Evolutionary conservation across 139 green algal genomes (phyloP), one percentile per base, ranked within the genome.

Genomic region (Microglena sp.): DNA sequence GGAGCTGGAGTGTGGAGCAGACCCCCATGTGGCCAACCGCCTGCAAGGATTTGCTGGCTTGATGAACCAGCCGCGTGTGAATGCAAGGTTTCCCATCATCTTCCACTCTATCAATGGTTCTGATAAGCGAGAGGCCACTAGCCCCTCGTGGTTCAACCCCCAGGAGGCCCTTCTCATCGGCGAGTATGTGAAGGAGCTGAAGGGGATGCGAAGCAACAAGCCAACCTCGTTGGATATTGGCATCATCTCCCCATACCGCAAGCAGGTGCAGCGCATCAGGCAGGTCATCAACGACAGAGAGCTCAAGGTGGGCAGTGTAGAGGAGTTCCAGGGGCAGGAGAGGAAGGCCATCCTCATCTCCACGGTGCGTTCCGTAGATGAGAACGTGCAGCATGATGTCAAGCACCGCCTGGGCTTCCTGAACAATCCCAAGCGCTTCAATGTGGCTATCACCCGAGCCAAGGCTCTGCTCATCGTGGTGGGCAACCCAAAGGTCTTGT

Each of bases 401-500:
- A n/a, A 30, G 34, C 62, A 75, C 69, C 61, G 69, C 28, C 69
- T 91, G 24, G 84, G 83, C 36, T 92, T 95, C 68, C 82, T 88
- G 68, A 34, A 62, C 55, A 93, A 89, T 70, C 79, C 87, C 27
- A 91, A 90, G 72, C 72, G 87, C 44, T 95, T 96, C 82, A 96
- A 96, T 66, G 90, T 96, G 55, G 89, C 89, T 11, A 84, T 94
- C 60, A 95, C 86, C 0, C 81, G 89, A 0, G 87, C 90, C 32
- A 86, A 84, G 70, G 84, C 81, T n/a, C 70, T 83, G 60, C 40
- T 83, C 24, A 36, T 83, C 4, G 57, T 83, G 40, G 64, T 83
- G 30, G 76, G 76, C 46, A 75, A 79, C 46, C 29, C 43, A 18
- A 30, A 55, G 24, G 60, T 78, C 22, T 61, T 78, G 53, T 43